phyloP scores from a whole-genome alignment of 1,139 yeast genomes.

The Yamadazyma sp. region DNA sequence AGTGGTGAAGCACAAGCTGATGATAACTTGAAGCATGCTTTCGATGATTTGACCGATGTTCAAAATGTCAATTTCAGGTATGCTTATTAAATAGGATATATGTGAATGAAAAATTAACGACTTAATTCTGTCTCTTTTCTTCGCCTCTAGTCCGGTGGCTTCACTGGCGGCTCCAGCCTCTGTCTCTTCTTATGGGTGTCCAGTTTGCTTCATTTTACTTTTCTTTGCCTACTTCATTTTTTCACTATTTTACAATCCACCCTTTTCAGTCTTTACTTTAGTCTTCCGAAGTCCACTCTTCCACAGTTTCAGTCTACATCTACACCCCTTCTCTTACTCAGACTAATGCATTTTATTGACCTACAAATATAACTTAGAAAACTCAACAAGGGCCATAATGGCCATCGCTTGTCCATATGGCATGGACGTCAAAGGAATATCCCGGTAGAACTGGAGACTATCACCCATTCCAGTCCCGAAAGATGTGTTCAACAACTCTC shows the following conservation, averaged over 20 bases:
- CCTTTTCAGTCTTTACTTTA: too few species aligned
- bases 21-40: slow-evolving; percentile 21
- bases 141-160: too few species aligned
- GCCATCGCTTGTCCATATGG: slow-evolving; percentile 40
- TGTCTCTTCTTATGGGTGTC: too few species aligned
- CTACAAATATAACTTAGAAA: slow-evolving; percentile 18
- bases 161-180: too few species aligned
- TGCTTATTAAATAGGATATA: slow-evolving; percentile 17
- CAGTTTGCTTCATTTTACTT: too few species aligned
- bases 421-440: slow-evolving; percentile 32
- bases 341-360: slow-evolving; percentile 3
- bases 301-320: too few species aligned
- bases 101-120: slow-evolving; percentile 1
- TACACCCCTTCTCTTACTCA: too few species aligned
- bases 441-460: slow-evolving; percentile 27
- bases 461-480: slow-evolving; percentile 37
- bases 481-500: slow-evolving; percentile 31
- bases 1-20: slow-evolving; percentile 14
- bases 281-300: too few species aligned
- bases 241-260: too few species aligned
- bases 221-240: too few species aligned
- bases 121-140: too few species aligned
- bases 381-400: slow-evolving; percentile 33
- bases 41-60: slow-evolving; percentile 38
- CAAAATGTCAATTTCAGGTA: slow-evolving; percentile 38